These are phyloP conservation scores for Ceratobasidium sp. DNA, from an alignment of 1,284 basidiomycete species.

Conservation along the genomic window DNA sequence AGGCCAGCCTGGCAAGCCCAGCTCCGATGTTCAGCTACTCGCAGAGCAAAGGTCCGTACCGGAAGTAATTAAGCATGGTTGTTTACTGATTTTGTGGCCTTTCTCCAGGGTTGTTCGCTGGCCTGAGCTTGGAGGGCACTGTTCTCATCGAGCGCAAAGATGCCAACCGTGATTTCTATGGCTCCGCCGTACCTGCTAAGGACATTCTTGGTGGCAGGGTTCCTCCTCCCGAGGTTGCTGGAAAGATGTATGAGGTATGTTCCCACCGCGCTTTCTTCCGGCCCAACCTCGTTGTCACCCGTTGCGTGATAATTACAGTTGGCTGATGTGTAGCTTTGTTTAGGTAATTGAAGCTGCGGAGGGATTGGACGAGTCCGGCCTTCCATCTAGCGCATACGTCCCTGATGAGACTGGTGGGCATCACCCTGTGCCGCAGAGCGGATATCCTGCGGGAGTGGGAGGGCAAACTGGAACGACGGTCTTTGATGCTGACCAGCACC, in stretches of 20 bases:
- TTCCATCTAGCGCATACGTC: conserved; percentile 84
- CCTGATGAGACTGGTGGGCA: conserved; percentile 73
- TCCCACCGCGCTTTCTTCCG: not conserved
- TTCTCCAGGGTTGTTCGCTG: conserved; percentile 87
- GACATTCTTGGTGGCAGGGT: conserved; percentile 94
- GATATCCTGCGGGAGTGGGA: conserved; percentile 52
- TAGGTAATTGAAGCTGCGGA: conserved; percentile 76
- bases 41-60: conserved; percentile 83
- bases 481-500: conserved; percentile 68
- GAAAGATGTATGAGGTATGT: conserved; percentile 80
- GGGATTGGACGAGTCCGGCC: conserved; percentile 77
- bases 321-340: not conserved
- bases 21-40: conserved; percentile 98
- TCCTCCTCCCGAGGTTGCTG: conserved; percentile 95
- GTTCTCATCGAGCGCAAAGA: conserved; percentile 95
- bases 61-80: not conserved
- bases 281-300: no score
- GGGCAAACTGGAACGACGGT: conserved; percentile 58
- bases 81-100: not conserved
- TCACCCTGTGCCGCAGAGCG: conserved; percentile 59
- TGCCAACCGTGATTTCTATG: conserved; percentile 95
- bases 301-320: no score
- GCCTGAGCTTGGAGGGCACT: conserved; percentile 94
- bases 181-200: conserved; percentile 86
- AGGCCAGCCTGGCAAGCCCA: conserved; percentile 88